phyloP scores from a whole-genome alignment of 805 yeast genomes.

The Kluyveromyces dobzhanskii region DNA sequence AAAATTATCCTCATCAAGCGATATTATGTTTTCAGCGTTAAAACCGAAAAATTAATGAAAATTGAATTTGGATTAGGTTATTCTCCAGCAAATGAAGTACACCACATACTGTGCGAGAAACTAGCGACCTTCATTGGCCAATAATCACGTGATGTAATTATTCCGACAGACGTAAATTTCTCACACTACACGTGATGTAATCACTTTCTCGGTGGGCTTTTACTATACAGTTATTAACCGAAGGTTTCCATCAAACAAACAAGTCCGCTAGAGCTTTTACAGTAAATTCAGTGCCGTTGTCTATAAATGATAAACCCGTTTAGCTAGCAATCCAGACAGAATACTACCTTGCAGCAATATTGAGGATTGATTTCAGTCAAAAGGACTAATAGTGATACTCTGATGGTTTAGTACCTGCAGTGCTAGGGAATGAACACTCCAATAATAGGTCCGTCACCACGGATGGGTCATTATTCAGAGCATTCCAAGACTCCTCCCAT shows the following conservation, averaged over 20 bases:
- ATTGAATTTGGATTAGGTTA: neutral
- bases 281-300: no score
- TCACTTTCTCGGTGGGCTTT: no score
- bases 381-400: slow-evolving; percentile 55
- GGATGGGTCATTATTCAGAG: slow-evolving; percentile 39
- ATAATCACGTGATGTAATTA: neutral
- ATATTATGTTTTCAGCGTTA: neutral
- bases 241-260: no score
- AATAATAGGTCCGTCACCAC: slow-evolving; percentile 42
- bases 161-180: no score
- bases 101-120: neutral
- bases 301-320: no score
- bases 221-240: no score
- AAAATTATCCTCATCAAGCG: no score
- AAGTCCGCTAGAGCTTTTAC: no score
- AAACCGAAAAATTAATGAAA: neutral
- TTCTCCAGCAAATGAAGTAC: neutral
- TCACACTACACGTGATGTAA: no score
- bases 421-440: slow-evolving; percentile 60
- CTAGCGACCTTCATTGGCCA: neutral
- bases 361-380: no score
- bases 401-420: slow-evolving; percentile 46
- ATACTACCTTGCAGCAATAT: no score
- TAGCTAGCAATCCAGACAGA: no score
- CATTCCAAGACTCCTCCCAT: slow-evolving; percentile 43